phyloP scores from a whole-genome alignment of 2,329 filamentous ascomycete species.

The Phialophora chinensis region DNA sequence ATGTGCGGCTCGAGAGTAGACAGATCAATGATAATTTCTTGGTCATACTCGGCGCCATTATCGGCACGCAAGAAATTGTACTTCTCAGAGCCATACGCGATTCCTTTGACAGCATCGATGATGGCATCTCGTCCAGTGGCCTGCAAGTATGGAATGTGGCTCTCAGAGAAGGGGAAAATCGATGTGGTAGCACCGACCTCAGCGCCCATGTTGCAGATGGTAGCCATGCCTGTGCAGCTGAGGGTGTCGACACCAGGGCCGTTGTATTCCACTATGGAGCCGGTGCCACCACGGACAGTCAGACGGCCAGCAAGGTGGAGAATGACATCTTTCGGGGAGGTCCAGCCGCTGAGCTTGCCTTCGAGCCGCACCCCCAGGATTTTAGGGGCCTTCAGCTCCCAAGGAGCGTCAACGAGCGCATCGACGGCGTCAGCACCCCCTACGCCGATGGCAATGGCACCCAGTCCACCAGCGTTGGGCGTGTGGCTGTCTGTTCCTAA shows the following conservation, averaged over 20 bases:
- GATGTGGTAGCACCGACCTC: constrained; percentile 96
- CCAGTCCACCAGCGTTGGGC: constrained; percentile 93
- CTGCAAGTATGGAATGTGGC: constrained; percentile 82
- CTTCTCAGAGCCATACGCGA: constrained; percentile 63
- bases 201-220: constrained; percentile 81
- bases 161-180: constrained; percentile 87
- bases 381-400: constrained; percentile 95
- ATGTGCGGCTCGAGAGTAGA: constrained; percentile 91
- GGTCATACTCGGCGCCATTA: constrained; percentile 81
- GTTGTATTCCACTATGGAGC: constrained; percentile 92
- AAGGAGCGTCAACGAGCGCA: constrained; percentile 92
- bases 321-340: constrained; percentile 94
- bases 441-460: constrained; percentile 93
- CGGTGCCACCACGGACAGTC: constrained; percentile 92
- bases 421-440: constrained; percentile 97
- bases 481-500: constrained; percentile 97
- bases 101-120: constrained; percentile 68
- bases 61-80: constrained; percentile 77
- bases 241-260: constrained; percentile 87
- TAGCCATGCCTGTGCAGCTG: constrained; percentile 92
- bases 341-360: constrained; percentile 86
- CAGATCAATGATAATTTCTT: constrained; percentile 88
- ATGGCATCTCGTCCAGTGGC: constrained; percentile 79
- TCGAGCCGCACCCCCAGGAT: constrained; percentile 84
- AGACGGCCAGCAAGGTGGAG: constrained; percentile 85